These are phyloP conservation scores for Rhizomucor pusillus DNA, from an alignment of 371 early-diverging fungal species.

Conservation along the genomic window DNA sequence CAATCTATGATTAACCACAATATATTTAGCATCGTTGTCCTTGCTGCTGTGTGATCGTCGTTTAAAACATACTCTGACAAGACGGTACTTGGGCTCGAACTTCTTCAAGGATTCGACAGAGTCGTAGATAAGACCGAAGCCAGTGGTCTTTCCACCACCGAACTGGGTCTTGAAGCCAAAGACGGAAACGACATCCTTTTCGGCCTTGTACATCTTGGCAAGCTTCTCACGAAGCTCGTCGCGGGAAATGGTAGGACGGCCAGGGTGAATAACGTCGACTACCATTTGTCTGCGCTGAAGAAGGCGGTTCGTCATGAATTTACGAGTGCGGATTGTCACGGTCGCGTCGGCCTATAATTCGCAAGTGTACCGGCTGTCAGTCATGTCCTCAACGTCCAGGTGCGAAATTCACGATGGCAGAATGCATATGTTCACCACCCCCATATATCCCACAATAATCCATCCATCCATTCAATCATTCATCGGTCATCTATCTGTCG, in stretches of 20 bases:
- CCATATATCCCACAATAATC: conserved; percentile 12
- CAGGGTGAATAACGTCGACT: conserved; percentile 96
- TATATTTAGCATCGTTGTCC: too few relatives aligned
- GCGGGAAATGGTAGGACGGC: conserved; percentile 90
- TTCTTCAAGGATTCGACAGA: conserved; percentile 93
- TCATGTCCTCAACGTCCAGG: not conserved
- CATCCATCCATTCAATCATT: conserved; percentile 12
- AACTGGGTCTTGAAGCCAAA: conserved; percentile 96
- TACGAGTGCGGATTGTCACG: conserved; percentile 95
- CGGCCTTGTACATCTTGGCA: conserved; percentile 95
- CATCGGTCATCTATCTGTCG: not conserved
- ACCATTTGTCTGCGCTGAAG: conserved; percentile 98
- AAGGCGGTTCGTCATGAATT: conserved; percentile 98
- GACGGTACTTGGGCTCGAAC: conserved; percentile 98
- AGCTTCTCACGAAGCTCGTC: conserved; percentile 94
- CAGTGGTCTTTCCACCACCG: conserved; percentile 98
- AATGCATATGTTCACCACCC: not conserved
- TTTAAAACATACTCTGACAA: conserved; percentile 67
- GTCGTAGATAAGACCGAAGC: conserved; percentile 98
- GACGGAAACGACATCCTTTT: conserved; percentile 86
- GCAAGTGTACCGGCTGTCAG: too few relatives aligned
- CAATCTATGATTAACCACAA: conserved; percentile 49
- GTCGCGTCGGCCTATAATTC: conserved; percentile 44
- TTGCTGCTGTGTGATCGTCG: not conserved
- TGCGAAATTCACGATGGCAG: not conserved